A percentile compares a stretch with the other conserved stretches of the same genome.
Evolutionary conservation across 129 eudicot genomes (phyloP).

Genomic region (Chrysanthemum seticuspe): DNA sequence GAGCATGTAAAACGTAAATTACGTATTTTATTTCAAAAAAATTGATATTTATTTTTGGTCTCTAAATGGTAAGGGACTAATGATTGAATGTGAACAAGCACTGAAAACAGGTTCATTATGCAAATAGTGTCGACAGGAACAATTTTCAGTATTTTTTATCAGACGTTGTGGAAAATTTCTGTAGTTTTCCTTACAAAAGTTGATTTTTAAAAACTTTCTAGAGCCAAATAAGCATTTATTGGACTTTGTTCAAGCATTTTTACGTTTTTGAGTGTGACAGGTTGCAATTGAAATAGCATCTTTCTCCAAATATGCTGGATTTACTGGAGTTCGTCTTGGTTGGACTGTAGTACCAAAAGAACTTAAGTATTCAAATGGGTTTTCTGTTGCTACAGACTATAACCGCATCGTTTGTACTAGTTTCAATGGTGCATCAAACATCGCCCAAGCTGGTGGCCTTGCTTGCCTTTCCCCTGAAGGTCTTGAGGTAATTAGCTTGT

Average conservation of each 20-base stretch:
- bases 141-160: too few species aligned
- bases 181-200: neutral
- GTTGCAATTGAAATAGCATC: constrained; percentile 94
- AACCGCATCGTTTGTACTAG: constrained; percentile 86
- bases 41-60: too few species aligned
- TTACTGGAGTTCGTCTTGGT: constrained; percentile 95
- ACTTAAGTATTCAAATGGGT: constrained; percentile 82
- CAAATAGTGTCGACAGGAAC: too few species aligned
- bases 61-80: too few species aligned
- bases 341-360: constrained; percentile 94
- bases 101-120: too few species aligned
- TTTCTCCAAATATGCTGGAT: constrained; percentile 94
- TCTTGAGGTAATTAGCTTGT: constrained; percentile 49
- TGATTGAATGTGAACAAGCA: too few species aligned
- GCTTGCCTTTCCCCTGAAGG: constrained; percentile 94
- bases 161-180: too few species aligned
- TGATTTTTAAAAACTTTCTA: neutral
- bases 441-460: constrained; percentile 92
- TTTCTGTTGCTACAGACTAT: constrained; percentile 89
- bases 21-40: too few species aligned
- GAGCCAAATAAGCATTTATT: neutral
- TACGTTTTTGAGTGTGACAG: constrained; percentile 36
- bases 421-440: constrained; percentile 97
- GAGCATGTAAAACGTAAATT: too few species aligned
- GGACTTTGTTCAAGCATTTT: neutral